A percentile compares a stretch with the other conserved stretches of the same genome.
Evolutionary conservation across 202 grass and related monocot genomes (phyloP).

Genomic region (Elaeis oleifera): DNA sequence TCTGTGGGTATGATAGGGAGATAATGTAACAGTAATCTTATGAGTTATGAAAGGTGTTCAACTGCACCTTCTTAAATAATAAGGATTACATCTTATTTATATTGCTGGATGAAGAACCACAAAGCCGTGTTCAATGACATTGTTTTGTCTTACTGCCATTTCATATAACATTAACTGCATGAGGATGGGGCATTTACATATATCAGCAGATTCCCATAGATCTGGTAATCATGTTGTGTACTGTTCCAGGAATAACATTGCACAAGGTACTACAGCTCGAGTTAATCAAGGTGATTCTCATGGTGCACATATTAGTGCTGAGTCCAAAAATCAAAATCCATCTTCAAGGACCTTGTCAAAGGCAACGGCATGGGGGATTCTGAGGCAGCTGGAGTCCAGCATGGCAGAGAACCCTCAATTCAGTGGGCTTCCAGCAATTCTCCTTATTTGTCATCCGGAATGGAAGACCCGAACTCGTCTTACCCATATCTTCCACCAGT

Average conservation of each 20-base stretch:
- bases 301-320: slow-evolving; percentile 36
- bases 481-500: slow-evolving; percentile 87
- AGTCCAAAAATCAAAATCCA: slow-evolving; percentile 29
- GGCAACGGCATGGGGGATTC: slow-evolving; percentile 38
- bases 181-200: neutral
- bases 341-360: slow-evolving; percentile 43
- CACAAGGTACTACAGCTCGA: slow-evolving; percentile 43
- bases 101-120: too few species aligned
- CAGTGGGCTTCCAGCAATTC: slow-evolving; percentile 56
- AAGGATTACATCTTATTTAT: too few species aligned
- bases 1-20: too few species aligned
- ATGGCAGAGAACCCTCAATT: slow-evolving; percentile 40
- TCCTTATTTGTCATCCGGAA: slow-evolving; percentile 44
- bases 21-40: too few species aligned
- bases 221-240: neutral
- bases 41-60: too few species aligned
- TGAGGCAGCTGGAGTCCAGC: slow-evolving; percentile 29
- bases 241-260: slow-evolving; percentile 39
- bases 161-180: neutral
- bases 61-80: too few species aligned
- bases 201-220: too few species aligned
- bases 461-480: slow-evolving; percentile 45
- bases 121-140: too few species aligned
- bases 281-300: slow-evolving; percentile 37
- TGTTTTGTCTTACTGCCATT: too few species aligned